A percentile compares a stretch with the other conserved stretches of the same genome.
Evolutionary conservation across 768 basidiomycete genomes (phyloP).

Genomic region (Pilatotrama ljubarskyi): DNA sequence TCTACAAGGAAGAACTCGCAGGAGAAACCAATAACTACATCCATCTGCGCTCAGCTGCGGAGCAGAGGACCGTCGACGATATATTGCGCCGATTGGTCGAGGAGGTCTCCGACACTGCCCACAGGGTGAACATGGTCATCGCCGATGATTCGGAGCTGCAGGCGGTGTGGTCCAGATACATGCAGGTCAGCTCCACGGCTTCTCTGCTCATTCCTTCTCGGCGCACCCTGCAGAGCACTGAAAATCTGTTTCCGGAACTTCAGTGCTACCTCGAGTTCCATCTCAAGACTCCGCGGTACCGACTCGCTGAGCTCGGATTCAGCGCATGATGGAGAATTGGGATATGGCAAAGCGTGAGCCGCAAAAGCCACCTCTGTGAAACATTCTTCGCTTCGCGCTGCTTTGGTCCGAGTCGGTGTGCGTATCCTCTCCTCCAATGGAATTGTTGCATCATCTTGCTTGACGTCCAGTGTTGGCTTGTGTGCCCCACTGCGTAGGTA

Average conservation of each 20-base stretch:
- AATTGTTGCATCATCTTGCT: too few species aligned
- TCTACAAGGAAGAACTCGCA: conserved; percentile 25
- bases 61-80: neutral
- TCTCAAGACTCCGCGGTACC: conserved; percentile 8
- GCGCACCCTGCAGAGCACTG: too few species aligned
- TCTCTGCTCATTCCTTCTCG: too few species aligned
- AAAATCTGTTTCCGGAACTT: too few species aligned
- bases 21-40: conserved; percentile 24
- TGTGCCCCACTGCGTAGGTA: too few species aligned
- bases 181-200: conserved; percentile 7
- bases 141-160: conserved; percentile 1
- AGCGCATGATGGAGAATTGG: neutral
- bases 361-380: too few species aligned
- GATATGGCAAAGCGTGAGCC: too few species aligned
- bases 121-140: neutral
- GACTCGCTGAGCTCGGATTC: conserved; percentile 2
- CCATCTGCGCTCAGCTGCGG: conserved; percentile 11
- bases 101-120: conserved; percentile 11
- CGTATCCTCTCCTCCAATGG: too few species aligned
- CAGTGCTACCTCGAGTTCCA: conserved; percentile 7
- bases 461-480: too few species aligned
- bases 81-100: conserved; percentile 9
- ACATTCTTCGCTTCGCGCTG: too few species aligned
- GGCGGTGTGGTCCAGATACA: neutral
- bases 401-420: too few species aligned